Evolutionary conservation across 331 rosid species (phyloP), one percentile per base, ranked within the genome.

Genomic region (Malus hybrid): DNA sequence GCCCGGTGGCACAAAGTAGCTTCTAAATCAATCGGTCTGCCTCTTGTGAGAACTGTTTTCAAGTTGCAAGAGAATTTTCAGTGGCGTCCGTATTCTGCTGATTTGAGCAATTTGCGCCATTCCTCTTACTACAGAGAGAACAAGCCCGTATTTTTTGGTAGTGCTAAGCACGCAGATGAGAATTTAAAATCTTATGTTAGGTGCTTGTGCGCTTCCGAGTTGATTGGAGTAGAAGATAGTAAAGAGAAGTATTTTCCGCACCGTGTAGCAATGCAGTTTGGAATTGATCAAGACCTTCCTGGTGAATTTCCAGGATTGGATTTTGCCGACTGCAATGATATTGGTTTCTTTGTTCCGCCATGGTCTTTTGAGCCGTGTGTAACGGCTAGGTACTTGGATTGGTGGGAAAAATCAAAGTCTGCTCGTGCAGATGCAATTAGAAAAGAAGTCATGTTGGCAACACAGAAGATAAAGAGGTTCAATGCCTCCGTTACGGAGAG

Each of bases 221-320:
- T 88, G 34, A 82, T 88, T 65, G 96, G 93, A 32, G 10, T 88
- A 11, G 78, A 75, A 6, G 73, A 52, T 7, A 71, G 64, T 72
- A 73, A 65, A 28, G 89, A 77, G 73, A 67, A 77, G 32, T 88
- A 90, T 64, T 74, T 81, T 6, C 93, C 93, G 2, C 85, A 91
- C 28, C 77, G 90, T 2, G 89, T 88, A 26, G 82, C 92, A 2
- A 77, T 88, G 88, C 92, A 91, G 63, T 88, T 91, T 4, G 88
- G 93, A 16, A 48, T 87, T 67, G 93, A 90, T 78, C 93, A 90
- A 75, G 91, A 90, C 75, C 72, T 90, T 72, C 91, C 87, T 3
- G 87, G 75, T 69, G 72, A 62, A 63, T 69, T 66, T 56, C 66
- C 63, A 12, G 39, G 36, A 9, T 55, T 39, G 77, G 26, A 19